Base-by-base conservation (phyloP, 2,329 filamentous ascomycete species). In the Periconia sp. region DNA sequence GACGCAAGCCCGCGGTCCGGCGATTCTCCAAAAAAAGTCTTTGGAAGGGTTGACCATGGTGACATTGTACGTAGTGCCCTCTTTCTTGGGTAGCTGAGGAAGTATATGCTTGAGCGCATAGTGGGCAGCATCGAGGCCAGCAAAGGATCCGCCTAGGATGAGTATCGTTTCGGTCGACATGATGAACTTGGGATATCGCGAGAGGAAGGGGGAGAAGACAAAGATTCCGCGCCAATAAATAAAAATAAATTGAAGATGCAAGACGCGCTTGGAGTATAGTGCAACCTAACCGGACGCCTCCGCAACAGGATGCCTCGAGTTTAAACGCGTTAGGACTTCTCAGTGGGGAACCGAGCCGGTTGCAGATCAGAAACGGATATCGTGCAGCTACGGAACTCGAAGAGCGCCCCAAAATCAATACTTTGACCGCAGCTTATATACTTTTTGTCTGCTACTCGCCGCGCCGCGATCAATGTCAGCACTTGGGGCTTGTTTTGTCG, bases 1-100 rank as follows among this genome's bases (percentile, higher is more conserved):
- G n/a, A 76, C 75, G 28, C 80, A 57, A 18, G 76, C 74, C 16
- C 82, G 73, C 0, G 82, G 82, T 3, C 76, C 75, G 3, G 74
- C 79, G 30, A 80, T 69, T 40, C 76, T 75, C 68, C 74, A 83
- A 68, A 71, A 84, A 65, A 81, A 78, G 28, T 76, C 72, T 12
- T 73, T 73, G 6, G 76, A 77, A 1, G 80, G 78, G 38, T 81
- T 78, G 52, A 86, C 73, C 10, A 85, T 66, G 16, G 76, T 76
- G 25, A 85, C 67, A 48, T 78, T 80, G 61, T 81, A 78, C 9
- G 70, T 69, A 16, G 50, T 54, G 34, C 60, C 54, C 16, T 68
- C 54, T 31, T 69, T 63, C 52, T 66, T 65, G 1, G 59, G 59
- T 12, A 72, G 57, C 18, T 59, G 43, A 5, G 70, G 69, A 18